Evolutionary conservation across 192 early-diverging fungal species (phyloP).

Genomic region (Coemansia sp.): DNA sequence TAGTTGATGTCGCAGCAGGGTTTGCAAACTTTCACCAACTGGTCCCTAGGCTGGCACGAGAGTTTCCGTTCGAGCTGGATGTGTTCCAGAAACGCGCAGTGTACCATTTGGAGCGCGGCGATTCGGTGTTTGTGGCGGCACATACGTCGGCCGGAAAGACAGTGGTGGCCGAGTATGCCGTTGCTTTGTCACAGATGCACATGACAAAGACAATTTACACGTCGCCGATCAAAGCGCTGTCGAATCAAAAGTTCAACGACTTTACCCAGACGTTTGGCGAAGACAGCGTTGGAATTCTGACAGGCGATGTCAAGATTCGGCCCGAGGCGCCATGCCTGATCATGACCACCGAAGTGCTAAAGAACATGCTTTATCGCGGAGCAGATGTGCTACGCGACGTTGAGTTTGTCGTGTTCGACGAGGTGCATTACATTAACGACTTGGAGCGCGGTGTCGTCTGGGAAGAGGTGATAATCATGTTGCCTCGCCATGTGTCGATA

Average conservation of each 20-base stretch:
- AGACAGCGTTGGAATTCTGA: constrained; percentile 93
- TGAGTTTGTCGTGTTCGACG: constrained; percentile 99
- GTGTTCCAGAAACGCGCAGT: constrained; percentile 96
- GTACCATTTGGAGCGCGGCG: constrained; percentile 91
- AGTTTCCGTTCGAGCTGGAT: constrained; percentile 94
- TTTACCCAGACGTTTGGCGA: constrained; percentile 83
- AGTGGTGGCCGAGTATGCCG: constrained; percentile 97
- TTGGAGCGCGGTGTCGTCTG: constrained; percentile 94
- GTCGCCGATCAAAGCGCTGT: constrained; percentile 97
- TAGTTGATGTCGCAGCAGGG: constrained; percentile 79
- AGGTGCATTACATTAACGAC: constrained; percentile 98
- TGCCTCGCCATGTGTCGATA: constrained; percentile 91
- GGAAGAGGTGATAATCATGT: constrained; percentile 99
- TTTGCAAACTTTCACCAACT: constrained; percentile 89
- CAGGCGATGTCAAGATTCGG: constrained; percentile 95
- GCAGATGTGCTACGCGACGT: constrained; percentile 96
- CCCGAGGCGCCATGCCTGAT: constrained; percentile 96
- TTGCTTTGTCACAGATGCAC: constrained; percentile 88
- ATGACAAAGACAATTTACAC: constrained; percentile 97
- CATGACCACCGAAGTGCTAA: constrained; percentile 98
- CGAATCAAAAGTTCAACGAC: constrained; percentile 98
- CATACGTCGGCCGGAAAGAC: constrained; percentile 99
- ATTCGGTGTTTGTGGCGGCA: constrained; percentile 96
- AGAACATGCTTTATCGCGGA: constrained; percentile 96
- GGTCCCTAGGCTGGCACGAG: constrained; percentile 85